Percentiles rank a stretch among this genome's conserved stretches.
These are phyloP conservation scores for Globisporangium paroecandrum DNA, from an alignment of 352 stramenopile genomes.

Conservation along the genomic window DNA sequence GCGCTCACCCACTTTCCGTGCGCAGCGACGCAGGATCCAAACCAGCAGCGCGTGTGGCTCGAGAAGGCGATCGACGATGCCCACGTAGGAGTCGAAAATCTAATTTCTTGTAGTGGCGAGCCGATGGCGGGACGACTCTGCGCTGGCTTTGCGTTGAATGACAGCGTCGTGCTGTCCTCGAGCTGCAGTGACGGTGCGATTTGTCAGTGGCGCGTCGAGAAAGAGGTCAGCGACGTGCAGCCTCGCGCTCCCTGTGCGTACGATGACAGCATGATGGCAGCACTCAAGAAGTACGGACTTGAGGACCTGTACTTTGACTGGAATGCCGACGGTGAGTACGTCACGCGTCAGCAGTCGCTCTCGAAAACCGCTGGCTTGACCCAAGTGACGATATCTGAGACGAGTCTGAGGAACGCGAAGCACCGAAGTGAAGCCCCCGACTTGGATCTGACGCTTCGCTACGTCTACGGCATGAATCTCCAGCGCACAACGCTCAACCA, in stretches of 20 bases:
- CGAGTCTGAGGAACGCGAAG: conserved; percentile 20
- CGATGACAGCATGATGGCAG: conserved; percentile 19
- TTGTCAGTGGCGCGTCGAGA: conserved; percentile 68
- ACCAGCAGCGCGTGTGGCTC: conserved; percentile 19
- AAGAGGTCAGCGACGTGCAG: conserved; percentile 43
- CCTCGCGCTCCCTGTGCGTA: conserved; percentile 28
- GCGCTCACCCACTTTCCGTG: conserved; percentile 22
- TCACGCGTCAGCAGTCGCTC: not conserved
- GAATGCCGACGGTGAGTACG: conserved; percentile 9
- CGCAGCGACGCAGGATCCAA: not conserved
- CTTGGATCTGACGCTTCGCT: conserved; percentile 48
- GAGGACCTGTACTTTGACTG: conserved; percentile 43
- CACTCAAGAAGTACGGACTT: conserved; percentile 26
- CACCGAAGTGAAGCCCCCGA: conserved; percentile 46
- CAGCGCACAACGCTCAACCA: conserved; percentile 38
- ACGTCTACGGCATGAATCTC: conserved; percentile 54
- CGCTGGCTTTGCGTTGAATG: conserved; percentile 57
- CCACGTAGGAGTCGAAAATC: conserved; percentile 14
- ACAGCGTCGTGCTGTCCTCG: conserved; percentile 49
- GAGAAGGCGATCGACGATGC: conserved; percentile 17
- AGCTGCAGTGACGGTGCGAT: conserved; percentile 43
- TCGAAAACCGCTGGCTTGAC: not conserved
- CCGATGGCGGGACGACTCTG: conserved; percentile 3
- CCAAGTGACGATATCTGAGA: conserved; percentile 17
- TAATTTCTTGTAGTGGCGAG: not conserved